Conservation (phyloP, 2,329 filamentous ascomycete genomes). For the Botrytis hyacinthi region DNA sequence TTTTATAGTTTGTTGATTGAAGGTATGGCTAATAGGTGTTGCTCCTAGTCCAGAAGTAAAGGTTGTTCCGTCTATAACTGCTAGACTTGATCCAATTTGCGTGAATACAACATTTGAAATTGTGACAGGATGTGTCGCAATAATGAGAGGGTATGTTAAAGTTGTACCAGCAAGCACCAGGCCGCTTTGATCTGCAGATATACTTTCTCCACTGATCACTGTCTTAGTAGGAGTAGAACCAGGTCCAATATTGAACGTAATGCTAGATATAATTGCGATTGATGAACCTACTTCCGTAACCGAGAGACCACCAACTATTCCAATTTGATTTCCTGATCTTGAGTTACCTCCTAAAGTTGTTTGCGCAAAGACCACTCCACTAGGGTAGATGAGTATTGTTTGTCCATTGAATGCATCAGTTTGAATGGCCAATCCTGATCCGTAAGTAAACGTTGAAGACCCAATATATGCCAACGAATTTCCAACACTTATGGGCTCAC, state of each 20-base stretch:
- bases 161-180: slow-evolving; percentile 38
- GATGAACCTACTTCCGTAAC: slow-evolving; percentile 35
- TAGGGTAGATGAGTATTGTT: slow-evolving; percentile 30
- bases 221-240: slow-evolving; percentile 46
- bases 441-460: slow-evolving; percentile 29
- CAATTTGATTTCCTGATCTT: slow-evolving; percentile 27
- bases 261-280: slow-evolving; percentile 48
- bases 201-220: slow-evolving; percentile 49
- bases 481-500: slow-evolving; percentile 20
- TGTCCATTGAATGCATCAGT: slow-evolving; percentile 29
- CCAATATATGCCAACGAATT: slow-evolving; percentile 27
- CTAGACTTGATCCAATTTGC: slow-evolving; percentile 36
- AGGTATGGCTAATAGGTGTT: slow-evolving; percentile 45
- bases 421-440: slow-evolving; percentile 22
- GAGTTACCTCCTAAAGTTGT: slow-evolving; percentile 30
- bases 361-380: slow-evolving; percentile 28
- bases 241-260: slow-evolving; percentile 50
- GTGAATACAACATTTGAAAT: slow-evolving; percentile 32
- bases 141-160: slow-evolving; percentile 29
- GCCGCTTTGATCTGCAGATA: slow-evolving; percentile 53
- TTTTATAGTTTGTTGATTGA: slow-evolving; percentile 51
- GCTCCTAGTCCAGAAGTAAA: slow-evolving; percentile 51
- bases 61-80: slow-evolving; percentile 50
- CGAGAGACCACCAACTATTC: slow-evolving; percentile 29
- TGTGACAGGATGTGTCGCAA: slow-evolving; percentile 29